Percentiles rank a stretch among this genome's conserved stretches.
Evolutionary conservation across 257 asterid genomes (phyloP).

Genomic region (Nicotiana paniculata): DNA sequence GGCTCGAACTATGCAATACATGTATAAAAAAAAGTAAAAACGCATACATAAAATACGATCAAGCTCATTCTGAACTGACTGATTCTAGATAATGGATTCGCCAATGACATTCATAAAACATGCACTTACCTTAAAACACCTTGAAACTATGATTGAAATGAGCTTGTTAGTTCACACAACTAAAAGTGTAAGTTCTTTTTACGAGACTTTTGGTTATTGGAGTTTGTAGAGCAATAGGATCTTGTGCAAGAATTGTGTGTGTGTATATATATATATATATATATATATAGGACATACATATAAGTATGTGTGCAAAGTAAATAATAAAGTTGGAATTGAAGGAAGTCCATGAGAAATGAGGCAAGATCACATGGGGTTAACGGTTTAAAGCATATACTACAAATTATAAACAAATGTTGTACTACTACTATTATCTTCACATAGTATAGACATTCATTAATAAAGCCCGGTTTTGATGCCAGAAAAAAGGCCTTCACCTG

Average conservation of each 20-base stretch:
- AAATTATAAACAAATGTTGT: conserved; percentile 11
- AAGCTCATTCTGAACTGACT: no score
- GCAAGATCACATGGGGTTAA: conserved; percentile 80
- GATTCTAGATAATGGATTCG: no score
- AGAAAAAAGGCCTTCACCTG: conserved; percentile 30
- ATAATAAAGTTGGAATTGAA: conserved; percentile 36
- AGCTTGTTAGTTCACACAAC: background rate
- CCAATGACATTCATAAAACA: no score
- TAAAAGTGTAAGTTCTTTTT: background rate
- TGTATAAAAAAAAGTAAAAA: no score
- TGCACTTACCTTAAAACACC: no score
- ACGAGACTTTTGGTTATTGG: background rate
- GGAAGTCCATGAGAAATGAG: conserved; percentile 52
- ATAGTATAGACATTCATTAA: conserved; percentile 11
- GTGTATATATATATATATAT: no score
- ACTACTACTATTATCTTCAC: conserved; percentile 24
- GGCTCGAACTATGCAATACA: no score
- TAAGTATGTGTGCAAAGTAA: conserved; percentile 15
- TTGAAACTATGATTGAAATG: background rate
- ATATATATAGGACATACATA: conserved; percentile 17
- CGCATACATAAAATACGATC: no score
- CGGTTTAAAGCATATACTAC: conserved; percentile 2
- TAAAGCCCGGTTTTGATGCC: conserved; percentile 50
- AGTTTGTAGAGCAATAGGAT: conserved; percentile 19
- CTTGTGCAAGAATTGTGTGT: conserved; percentile 7